These are phyloP conservation scores for Cystobasidium slooffiae DNA, from an alignment of 1,284 basidiomycete genomes.

Conservation along the genomic window DNA sequence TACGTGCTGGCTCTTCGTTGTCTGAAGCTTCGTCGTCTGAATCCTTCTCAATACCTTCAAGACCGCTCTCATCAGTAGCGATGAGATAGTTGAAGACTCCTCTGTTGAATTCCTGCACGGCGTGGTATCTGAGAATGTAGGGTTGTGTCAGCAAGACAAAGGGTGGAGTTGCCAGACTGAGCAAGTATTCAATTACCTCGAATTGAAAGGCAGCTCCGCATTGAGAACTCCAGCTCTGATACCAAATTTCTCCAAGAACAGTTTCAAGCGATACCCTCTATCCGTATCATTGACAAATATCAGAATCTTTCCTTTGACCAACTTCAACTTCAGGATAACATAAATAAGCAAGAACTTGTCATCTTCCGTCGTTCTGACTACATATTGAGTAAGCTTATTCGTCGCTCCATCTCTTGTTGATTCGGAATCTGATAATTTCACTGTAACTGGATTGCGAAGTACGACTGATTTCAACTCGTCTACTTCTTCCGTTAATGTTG, in stretches of 20 bases:
- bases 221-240: constrained; percentile 96
- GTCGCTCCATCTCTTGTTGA: constrained; percentile 63
- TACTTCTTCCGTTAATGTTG: constrained; percentile 96
- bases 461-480: constrained; percentile 85
- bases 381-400: constrained; percentile 85
- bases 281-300: constrained; percentile 98
- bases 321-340: constrained; percentile 90
- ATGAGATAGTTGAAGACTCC: constrained; percentile 99
- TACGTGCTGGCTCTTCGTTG: constrained; percentile 58
- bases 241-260: constrained; percentile 97
- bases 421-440: constrained; percentile 30
- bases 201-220: constrained; percentile 92
- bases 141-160: neutral
- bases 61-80: constrained; percentile 86
- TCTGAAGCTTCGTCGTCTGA: constrained; percentile 59
- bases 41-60: constrained; percentile 57
- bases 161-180: neutral
- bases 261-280: constrained; percentile 88
- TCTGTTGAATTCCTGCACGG: constrained; percentile 98
- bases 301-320: constrained; percentile 95
- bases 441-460: constrained; percentile 76
- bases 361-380: constrained; percentile 79
- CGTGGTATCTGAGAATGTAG: constrained; percentile 73
- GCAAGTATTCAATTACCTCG: constrained; percentile 63
- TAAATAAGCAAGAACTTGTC: constrained; percentile 96